Evolutionary conservation across 805 yeast genomes (phyloP).

Genomic region (Ogataea thermomethanolica): DNA sequence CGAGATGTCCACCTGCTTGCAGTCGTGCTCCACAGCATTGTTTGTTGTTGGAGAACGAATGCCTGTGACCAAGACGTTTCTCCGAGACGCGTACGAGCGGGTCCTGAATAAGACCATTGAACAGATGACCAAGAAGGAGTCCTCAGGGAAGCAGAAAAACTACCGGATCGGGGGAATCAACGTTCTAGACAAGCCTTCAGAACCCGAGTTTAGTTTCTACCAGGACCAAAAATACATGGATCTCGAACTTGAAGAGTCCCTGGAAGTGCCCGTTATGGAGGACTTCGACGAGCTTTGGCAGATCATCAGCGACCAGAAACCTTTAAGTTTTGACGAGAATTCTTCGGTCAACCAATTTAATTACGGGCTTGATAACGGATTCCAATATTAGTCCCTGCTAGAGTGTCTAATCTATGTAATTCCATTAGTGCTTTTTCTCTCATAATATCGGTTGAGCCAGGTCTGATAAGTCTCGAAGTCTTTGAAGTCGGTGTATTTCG

Average conservation of each 20-base stretch:
- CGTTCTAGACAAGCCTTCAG: conserved; percentile 8
- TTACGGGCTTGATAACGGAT: conserved; percentile 10
- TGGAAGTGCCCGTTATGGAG: background rate
- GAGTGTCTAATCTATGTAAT: background rate
- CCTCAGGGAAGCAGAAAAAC: background rate
- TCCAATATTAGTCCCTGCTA: conserved; percentile 4
- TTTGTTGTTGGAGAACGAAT: conserved; percentile 25
- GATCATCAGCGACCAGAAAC: conserved; percentile 19
- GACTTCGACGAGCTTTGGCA: conserved; percentile 22
- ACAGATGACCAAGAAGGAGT: conserved; percentile 13
- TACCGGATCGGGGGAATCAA: conserved; percentile 17
- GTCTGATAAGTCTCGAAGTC: conserved; percentile 23
- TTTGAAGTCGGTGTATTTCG: conserved; percentile 16
- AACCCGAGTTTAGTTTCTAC: background rate
- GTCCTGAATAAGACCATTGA: conserved; percentile 19
- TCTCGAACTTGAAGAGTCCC: background rate
- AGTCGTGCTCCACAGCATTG: conserved; percentile 25
- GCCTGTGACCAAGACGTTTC: conserved; percentile 20
- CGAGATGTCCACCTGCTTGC: conserved; percentile 22
- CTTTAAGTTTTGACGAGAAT: conserved; percentile 9
- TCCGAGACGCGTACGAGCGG: conserved; percentile 24
- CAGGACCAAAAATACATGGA: background rate
- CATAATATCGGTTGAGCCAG: conserved; percentile 23
- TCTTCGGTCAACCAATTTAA: conserved; percentile 6
- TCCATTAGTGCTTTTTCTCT: background rate